These are phyloP conservation scores for Ceraceosorus guamensis DNA, from an alignment of 1,284 basidiomycete genomes.

Conservation along the genomic window DNA sequence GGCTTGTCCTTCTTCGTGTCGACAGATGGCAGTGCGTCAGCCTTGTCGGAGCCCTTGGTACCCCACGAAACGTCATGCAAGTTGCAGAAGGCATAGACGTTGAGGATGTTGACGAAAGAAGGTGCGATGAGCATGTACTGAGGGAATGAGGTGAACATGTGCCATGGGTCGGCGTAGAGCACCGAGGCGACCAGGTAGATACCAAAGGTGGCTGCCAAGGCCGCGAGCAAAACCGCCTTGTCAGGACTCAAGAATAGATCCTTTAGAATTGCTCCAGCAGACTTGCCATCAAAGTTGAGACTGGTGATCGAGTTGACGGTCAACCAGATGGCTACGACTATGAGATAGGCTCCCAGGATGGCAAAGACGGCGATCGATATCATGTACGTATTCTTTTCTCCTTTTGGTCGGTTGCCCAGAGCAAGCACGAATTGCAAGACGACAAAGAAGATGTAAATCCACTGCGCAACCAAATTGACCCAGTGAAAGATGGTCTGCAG, in stretches of 20 bases:
- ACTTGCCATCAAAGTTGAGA: constrained; percentile 6
- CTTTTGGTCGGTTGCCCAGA: constrained; percentile 85
- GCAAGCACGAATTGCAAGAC: constrained; percentile 84
- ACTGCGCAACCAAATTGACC: constrained; percentile 71
- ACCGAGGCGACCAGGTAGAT: constrained; percentile 66
- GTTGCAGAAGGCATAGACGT: constrained; percentile 86
- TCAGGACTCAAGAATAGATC: constrained; percentile 28
- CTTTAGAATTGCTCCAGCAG: constrained; percentile 13
- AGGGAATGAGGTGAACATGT: constrained; percentile 88
- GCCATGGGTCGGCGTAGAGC: constrained; percentile 95
- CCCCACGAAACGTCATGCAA: constrained; percentile 54
- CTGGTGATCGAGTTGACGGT: constrained; percentile 30
- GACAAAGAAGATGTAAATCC: constrained; percentile 77
- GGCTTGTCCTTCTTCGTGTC: constrained; percentile 62
- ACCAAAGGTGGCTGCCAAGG: constrained; percentile 45
- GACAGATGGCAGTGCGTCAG: constrained; percentile 83
- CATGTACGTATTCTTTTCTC: constrained; percentile 74
- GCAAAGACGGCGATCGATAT: constrained; percentile 65
- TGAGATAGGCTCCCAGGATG: constrained; percentile 40
- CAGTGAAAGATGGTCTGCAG: constrained; percentile 61
- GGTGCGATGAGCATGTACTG: constrained; percentile 79
- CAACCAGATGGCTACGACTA: constrained; percentile 43
- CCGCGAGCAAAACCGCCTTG: constrained; percentile 41
- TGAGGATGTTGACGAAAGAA: constrained; percentile 86
- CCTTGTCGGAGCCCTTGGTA: constrained; percentile 90